phyloP scores from a whole-genome alignment of 179 eudicot species.

The Silene coronaria region DNA sequence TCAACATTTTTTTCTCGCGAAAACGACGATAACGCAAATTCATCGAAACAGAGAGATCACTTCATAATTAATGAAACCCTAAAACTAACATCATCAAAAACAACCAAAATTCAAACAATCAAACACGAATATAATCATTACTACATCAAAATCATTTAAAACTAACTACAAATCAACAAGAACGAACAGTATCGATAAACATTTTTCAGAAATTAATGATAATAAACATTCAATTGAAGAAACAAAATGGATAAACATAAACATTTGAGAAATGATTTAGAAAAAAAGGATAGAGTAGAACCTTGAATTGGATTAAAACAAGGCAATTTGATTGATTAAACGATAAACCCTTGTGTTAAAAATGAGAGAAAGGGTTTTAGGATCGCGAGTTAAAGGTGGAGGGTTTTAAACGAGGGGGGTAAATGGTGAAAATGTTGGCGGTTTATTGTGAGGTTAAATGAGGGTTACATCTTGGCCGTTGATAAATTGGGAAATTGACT shows the following conservation, averaged over 20 bases:
- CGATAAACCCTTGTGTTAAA: neutral
- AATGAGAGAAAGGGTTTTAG: neutral
- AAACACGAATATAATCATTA: neutral
- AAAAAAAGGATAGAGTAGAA: neutral
- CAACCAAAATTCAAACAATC: neutral
- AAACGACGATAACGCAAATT: too few species aligned
- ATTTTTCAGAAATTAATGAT: neutral
- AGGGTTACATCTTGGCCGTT: neutral
- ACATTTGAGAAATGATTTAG: neutral
- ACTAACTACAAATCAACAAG: neutral
- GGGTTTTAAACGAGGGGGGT: neutral
- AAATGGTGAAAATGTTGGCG: neutral
- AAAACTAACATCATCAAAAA: neutral
- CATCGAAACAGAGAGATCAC: neutral
- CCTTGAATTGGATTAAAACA: neutral
- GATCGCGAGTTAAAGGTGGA: neutral
- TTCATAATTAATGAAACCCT: neutral
- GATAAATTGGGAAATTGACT: neutral
- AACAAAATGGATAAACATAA: neutral
- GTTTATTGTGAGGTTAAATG: neutral
- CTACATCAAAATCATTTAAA: neutral
- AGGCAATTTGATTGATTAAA: neutral
- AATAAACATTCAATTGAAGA: too few species aligned
- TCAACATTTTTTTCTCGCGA: neutral
- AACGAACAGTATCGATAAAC: neutral